Evolutionary conservation across 2,329 filamentous ascomycete genomes (phyloP), one percentile per base, ranked within the genome.

Genomic region (Alternaria tenuissima): DNA sequence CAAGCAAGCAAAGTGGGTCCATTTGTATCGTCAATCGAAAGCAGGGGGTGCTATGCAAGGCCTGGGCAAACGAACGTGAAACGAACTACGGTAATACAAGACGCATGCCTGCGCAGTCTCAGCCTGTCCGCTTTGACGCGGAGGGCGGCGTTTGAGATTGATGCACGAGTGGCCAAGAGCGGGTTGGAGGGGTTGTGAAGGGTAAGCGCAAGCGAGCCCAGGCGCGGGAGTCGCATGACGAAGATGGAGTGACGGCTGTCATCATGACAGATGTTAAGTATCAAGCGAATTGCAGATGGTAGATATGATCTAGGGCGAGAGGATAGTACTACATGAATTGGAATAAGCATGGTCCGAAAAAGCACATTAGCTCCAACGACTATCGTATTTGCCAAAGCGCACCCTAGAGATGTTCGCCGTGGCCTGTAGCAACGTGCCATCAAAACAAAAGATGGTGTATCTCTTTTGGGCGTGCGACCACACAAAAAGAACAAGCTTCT

Each of bases 131-230:
- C 30, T 41, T 36, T 53, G 52, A 56, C 48, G 57, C 60, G 32
- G 43, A 22, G 59, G 48, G 44, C 30, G 42, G 60, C 28, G 60
- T 62, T 62, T 62, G 60, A 62, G 60, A 54, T 62, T 60, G 48
- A 62, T 54, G 57, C 52, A 56, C 38, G 57, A 14, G 49, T 38
- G 52, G 60, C 41, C 44, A 24, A 32, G 43, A 36, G 48, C 32
- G 52, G 42, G 22, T 16, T 32, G 52, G 52, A 48, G 46, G 46
- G 46, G 32, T 36, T 7, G 46, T 49, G 32, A 16, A 36, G 46
- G 46, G 46, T 49, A 49, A 49, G 46, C 32, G 46, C 32, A 49
- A 49, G 46, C 46, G 46, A 49, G 46, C 20, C 30, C 46, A 24
- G 32, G 22, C 30, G 41, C 41, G 34, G 26, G 36, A 36, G 28